Percentiles rank a stretch among this genome's conserved stretches.
Conservation (phyloP, 2,329 filamentous ascomycete genomes). For the Ophiosphaerella herpotricha region DNA sequence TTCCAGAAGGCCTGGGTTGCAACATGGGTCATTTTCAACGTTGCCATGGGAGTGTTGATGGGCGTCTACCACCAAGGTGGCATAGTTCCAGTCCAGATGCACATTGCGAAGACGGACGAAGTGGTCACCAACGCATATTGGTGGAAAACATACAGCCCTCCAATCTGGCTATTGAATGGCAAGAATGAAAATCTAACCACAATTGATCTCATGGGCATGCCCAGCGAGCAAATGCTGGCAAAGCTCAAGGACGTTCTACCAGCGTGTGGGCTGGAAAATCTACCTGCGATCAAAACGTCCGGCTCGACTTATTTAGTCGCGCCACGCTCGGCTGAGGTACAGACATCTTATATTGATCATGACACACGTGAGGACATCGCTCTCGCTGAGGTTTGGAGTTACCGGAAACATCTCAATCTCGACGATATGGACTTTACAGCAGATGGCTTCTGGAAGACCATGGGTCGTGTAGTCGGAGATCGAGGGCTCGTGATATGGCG, state of each 20-base stretch:
- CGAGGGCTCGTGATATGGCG: conserved; percentile 53
- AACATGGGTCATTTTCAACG: conserved; percentile 72
- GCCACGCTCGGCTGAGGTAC: conserved; percentile 71
- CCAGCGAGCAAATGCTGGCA: conserved; percentile 63
- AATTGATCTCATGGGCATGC: conserved; percentile 74
- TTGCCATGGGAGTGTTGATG: conserved; percentile 71
- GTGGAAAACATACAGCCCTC: conserved; percentile 88
- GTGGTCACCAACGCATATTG: conserved; percentile 72
- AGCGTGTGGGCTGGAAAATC: conserved; percentile 33
- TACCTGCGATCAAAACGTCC: conserved; percentile 54
- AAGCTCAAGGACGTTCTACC: conserved; percentile 64
- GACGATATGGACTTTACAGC: conserved; percentile 81
- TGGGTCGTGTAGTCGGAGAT: conserved; percentile 65
- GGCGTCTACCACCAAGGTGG: conserved; percentile 83
- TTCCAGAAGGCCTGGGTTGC: conserved; percentile 56
- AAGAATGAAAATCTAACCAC: conserved; percentile 74
- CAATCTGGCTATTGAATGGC: conserved; percentile 77
- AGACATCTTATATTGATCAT: conserved; percentile 59
- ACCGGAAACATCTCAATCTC: conserved; percentile 71
- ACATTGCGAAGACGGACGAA: conserved; percentile 69
- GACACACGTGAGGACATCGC: conserved; percentile 52
- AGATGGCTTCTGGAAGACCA: conserved; percentile 74
- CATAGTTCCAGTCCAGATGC: conserved; percentile 74
- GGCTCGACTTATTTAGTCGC: conserved; percentile 66
- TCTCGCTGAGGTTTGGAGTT: conserved; percentile 72